Conservation (phyloP, 768 basidiomycete genomes). For the Suillus decipiens region DNA sequence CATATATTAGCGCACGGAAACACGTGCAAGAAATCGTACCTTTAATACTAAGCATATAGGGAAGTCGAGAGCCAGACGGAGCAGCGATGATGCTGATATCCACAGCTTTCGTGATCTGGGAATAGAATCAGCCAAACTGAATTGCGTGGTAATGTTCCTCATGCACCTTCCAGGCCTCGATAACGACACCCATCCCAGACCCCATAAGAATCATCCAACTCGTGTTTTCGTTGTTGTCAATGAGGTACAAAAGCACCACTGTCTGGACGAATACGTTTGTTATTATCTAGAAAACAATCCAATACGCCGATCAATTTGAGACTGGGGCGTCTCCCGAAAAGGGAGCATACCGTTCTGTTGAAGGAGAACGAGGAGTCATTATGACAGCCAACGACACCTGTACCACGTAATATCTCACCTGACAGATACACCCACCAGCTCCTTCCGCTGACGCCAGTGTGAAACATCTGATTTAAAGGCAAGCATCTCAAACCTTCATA, state of each 20-base stretch:
- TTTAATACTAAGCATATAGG: conserved; percentile 81
- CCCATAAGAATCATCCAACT: conserved; percentile 97
- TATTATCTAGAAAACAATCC: conserved; percentile 53
- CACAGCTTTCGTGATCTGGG: conserved; percentile 84
- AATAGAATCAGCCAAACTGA: conserved; percentile 4
- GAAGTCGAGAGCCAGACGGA: conserved; percentile 64
- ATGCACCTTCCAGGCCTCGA: conserved; percentile 93
- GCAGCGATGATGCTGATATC: conserved; percentile 73
- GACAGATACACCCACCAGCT: conserved; percentile 93
- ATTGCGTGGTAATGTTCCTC: conserved; percentile 11
- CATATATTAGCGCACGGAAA: conserved; percentile 14
- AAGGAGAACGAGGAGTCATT: conserved; percentile 23
- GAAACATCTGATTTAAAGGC: conserved; percentile 95
- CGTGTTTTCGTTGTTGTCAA: conserved; percentile 94
- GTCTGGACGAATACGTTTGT: conserved; percentile 95
- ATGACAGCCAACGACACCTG: conserved; percentile 11
- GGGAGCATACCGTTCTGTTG: conserved; percentile 53
- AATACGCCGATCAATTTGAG: conserved; percentile 16
- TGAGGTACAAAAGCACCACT: conserved; percentile 87
- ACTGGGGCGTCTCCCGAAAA: conserved; percentile 13
- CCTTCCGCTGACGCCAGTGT: conserved; percentile 94
- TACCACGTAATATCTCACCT: conserved; percentile 50
- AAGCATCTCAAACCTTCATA: conserved; percentile 83
- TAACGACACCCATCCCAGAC: conserved; percentile 76
- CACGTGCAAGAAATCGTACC: conserved; percentile 46